Base-by-base conservation (phyloP, 306 rosid species). In the Luffa acutangula region DNA sequence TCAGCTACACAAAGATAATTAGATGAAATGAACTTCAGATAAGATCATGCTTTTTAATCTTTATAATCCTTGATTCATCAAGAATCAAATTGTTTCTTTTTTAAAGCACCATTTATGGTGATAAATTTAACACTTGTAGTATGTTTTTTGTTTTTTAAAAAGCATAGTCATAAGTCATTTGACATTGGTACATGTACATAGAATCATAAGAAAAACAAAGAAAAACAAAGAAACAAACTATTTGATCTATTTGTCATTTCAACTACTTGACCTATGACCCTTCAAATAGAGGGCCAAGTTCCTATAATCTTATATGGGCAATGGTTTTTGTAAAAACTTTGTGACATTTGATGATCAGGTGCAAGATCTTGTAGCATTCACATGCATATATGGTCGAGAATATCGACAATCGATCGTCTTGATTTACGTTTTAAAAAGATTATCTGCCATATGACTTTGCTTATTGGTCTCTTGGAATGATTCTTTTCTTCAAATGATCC, bases 381-480 rank as follows among this genome's bases (percentile, higher is more conserved):
- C 58, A 13, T 72, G 56, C 20, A 31, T 49, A 6, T 11, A 6
- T 72, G 56, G 77, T 72, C 77, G 21, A 72, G 42, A 46, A 21
- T 42, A 72, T 72, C 56, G 42, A 72, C 41, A 72, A 46, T 48
- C 36, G 15, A 12, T 45, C 18, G 58, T 21, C 46, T 45, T 72
- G 58, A 69, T 69, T 69, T 42, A 41, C 53, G 17, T 69, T 69
- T 69, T 69, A 20, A 25, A 71, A 72, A 72, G 58, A 31, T 48
- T 72, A 72, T 72, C 20, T 72, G 77, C 77, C 25, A 72, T 72
- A 72, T 72, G 77, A 48, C 34, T 66, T 48, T 72, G 58, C 39
- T 43, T 48, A 72, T 72, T 72, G 77, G 77, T 72, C 58, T 72
- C 42, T 46, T 42, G 75, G 15, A 46, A 72, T 72, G 6, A 46